phyloP scores from a whole-genome alignment of 2,329 filamentous ascomycete species.

The Xylariaceae sp. region DNA sequence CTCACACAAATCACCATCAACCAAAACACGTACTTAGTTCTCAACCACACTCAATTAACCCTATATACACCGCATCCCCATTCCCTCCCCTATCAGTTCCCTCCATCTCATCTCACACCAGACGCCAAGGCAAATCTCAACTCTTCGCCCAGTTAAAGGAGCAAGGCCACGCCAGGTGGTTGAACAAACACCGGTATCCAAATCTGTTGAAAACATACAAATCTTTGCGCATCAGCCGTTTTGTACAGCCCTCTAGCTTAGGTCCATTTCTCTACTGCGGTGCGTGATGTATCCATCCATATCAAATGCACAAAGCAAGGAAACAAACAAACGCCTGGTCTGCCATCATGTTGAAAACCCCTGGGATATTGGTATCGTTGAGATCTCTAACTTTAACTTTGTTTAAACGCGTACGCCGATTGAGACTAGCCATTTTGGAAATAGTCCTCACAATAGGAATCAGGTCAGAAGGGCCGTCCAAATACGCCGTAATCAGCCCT shows the following conservation, averaged over 20 bases:
- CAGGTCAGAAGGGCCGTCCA: neutral
- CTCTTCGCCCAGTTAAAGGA: constrained; percentile 16
- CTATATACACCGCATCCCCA: too few relatives aligned
- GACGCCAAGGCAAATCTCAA: neutral
- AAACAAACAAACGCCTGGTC: constrained; percentile 11
- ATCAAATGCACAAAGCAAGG: neutral
- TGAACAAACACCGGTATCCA: neutral
- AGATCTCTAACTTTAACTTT: too few relatives aligned
- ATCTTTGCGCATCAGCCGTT: too few relatives aligned
- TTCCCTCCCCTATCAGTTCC: too few relatives aligned
- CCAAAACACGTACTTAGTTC: too few relatives aligned
- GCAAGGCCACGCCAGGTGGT: constrained; percentile 12
- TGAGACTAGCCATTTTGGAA: neutral
- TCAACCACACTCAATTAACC: neutral
- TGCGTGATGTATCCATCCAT: too few relatives aligned
- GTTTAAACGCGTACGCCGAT: neutral
- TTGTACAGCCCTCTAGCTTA: too few relatives aligned
- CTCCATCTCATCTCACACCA: too few relatives aligned
- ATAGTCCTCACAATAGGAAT: too few relatives aligned
- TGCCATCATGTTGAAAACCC: constrained; percentile 16
- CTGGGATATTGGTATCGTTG: constrained; percentile 6
- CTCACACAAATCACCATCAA: too few relatives aligned
- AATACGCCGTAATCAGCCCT: constrained; percentile 8
- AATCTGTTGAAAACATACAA: too few relatives aligned
- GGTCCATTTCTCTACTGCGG: too few relatives aligned